Evolutionary conservation across 768 basidiomycete species (phyloP).

Genomic region (Russula brevipes): DNA sequence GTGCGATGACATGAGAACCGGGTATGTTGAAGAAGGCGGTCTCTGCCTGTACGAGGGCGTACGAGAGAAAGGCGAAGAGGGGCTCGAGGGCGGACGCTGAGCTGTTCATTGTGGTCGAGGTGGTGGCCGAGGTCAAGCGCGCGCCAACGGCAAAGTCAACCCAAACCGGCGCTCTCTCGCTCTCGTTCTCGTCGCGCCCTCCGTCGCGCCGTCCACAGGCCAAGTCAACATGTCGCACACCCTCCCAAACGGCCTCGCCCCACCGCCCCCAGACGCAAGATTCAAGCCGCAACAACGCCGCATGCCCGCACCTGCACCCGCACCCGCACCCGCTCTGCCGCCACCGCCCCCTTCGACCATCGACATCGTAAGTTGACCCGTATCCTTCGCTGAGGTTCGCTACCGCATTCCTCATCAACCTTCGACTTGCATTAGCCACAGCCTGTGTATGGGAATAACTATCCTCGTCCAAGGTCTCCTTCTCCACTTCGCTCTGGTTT

Average conservation of each 20-base stretch:
- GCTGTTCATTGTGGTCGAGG: slow-evolving; percentile 35
- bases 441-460: slow-evolving; percentile 37
- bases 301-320: slow-evolving; percentile 32
- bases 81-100: slow-evolving; percentile 40
- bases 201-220: slow-evolving; percentile 2
- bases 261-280: slow-evolving; percentile 26
- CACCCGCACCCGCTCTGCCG: slow-evolving; percentile 34
- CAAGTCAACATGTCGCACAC: slow-evolving; percentile 28
- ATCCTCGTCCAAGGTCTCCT: slow-evolving; percentile 48
- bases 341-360: slow-evolving; percentile 36
- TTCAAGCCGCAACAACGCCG: slow-evolving; percentile 34
- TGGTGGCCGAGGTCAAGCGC: neutral
- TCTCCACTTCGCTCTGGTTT: slow-evolving; percentile 69
- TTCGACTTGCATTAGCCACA: slow-evolving; percentile 35
- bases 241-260: slow-evolving; percentile 29
- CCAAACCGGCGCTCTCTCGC: neutral
- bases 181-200: neutral
- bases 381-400: neutral
- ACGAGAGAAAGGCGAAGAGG: slow-evolving; percentile 61
- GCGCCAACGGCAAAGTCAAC: no score
- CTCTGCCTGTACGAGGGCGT: slow-evolving; percentile 54
- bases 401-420: slow-evolving; percentile 17
- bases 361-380: slow-evolving; percentile 34
- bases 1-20: slow-evolving; percentile 76
- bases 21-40: slow-evolving; percentile 68